Conservation (phyloP, 2,329 filamentous ascomycete species). For the Fusarium sp. region DNA sequence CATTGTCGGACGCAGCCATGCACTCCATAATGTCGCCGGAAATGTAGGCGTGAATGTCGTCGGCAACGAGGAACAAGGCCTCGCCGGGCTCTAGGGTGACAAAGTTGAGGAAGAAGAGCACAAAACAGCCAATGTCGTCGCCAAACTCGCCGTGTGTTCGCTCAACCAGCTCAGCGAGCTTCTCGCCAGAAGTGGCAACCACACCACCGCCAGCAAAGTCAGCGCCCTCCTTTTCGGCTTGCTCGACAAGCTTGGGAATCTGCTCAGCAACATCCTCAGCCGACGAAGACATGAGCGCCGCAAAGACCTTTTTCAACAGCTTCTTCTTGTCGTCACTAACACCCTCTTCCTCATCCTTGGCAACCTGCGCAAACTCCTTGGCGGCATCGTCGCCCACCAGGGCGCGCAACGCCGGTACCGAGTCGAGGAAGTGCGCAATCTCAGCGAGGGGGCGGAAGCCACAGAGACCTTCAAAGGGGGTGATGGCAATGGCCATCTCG, state of each 20-base stretch:
- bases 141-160: slow-evolving; percentile 88
- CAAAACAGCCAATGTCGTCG: slow-evolving; percentile 89
- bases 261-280: slow-evolving; percentile 66
- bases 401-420: slow-evolving; percentile 65
- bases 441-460: slow-evolving; percentile 91
- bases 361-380: slow-evolving; percentile 63
- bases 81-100: slow-evolving; percentile 89
- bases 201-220: slow-evolving; percentile 81
- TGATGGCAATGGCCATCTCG: slow-evolving; percentile 98
- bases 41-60: slow-evolving; percentile 97
- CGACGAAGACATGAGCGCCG: slow-evolving; percentile 81
- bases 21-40: slow-evolving; percentile 97
- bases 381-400: slow-evolving; percentile 75
- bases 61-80: slow-evolving; percentile 94
- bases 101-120: slow-evolving; percentile 97
- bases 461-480: slow-evolving; percentile 94
- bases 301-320: slow-evolving; percentile 79
- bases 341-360: slow-evolving; percentile 55
- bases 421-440: slow-evolving; percentile 83
- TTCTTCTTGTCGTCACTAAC: slow-evolving; percentile 75
- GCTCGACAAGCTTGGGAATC: slow-evolving; percentile 74
- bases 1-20: slow-evolving; percentile 99
- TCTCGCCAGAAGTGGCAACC: slow-evolving; percentile 72
- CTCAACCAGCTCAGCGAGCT: slow-evolving; percentile 79
- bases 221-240: slow-evolving; percentile 73